These are phyloP conservation scores for Sphagnum tenellum DNA, from an alignment of 225 moss, liverwort and hornwort genomes.

Conservation along the genomic window DNA sequence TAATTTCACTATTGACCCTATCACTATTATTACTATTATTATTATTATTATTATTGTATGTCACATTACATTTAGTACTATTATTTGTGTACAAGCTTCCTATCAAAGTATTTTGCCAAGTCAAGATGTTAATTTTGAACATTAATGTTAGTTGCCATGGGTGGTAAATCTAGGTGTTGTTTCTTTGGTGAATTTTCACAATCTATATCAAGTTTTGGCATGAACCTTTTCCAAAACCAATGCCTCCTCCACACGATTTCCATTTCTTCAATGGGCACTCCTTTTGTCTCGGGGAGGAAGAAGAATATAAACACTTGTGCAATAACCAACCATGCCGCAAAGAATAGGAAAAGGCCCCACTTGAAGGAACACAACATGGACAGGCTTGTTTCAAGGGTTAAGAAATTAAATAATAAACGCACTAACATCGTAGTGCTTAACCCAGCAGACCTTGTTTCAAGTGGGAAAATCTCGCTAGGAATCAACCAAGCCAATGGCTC, in stretches of 20 bases:
- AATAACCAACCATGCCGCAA: constrained; percentile 3
- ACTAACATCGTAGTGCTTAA: not conserved
- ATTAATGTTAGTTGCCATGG: too few relatives aligned
- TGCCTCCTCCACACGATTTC: constrained; percentile 4
- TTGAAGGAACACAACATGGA: constrained; percentile 10
- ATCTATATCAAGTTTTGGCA: not conserved
- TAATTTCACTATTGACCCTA: too few relatives aligned
- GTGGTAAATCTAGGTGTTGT: too few relatives aligned
- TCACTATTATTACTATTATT: too few relatives aligned
- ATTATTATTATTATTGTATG: too few relatives aligned
- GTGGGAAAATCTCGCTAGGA: constrained; percentile 4
- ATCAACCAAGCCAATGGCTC: constrained; percentile 11
- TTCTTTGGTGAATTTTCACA: too few relatives aligned
- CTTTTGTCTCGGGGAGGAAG: constrained; percentile 11
- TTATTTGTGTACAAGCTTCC: too few relatives aligned
- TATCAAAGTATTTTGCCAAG: too few relatives aligned
- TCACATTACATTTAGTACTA: too few relatives aligned
- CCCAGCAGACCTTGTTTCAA: constrained; percentile 11
- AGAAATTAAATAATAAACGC: constrained; percentile 3
- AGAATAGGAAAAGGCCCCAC: constrained; percentile 7
- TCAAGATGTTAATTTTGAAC: too few relatives aligned
- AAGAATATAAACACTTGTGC: constrained; percentile 3
- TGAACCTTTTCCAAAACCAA: constrained; percentile 8
- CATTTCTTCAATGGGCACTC: constrained; percentile 10
- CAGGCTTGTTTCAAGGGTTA: constrained; percentile 1